Evolutionary conservation across 768 basidiomycete genomes (phyloP).

Genomic region (Lentinula sp.): DNA sequence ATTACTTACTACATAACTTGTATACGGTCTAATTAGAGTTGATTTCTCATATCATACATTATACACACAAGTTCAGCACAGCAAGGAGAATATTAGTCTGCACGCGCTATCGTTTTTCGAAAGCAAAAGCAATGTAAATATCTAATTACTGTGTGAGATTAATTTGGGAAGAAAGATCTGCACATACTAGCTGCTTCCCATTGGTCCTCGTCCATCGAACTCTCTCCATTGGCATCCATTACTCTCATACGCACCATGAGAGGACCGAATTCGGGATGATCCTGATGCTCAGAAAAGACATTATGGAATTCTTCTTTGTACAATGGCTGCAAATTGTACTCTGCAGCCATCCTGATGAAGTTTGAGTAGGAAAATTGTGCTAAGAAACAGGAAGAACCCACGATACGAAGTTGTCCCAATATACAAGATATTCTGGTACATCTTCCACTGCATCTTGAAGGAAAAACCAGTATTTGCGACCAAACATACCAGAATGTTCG

Average conservation of each 20-base stretch:
- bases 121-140: constrained; percentile 90
- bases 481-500: constrained; percentile 58
- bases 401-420: constrained; percentile 90
- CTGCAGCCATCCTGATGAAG: constrained; percentile 63
- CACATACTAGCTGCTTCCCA: constrained; percentile 98
- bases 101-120: constrained; percentile 47
- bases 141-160: constrained; percentile 37
- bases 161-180: background rate
- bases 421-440: constrained; percentile 96
- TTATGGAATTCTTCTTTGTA: constrained; percentile 92
- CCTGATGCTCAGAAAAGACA: constrained; percentile 76
- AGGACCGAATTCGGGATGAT: constrained; percentile 74
- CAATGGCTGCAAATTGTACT: constrained; percentile 66
- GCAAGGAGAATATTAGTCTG: too few species aligned
- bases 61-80: background rate
- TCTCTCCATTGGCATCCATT: constrained; percentile 78
- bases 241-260: constrained; percentile 90
- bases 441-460: constrained; percentile 94
- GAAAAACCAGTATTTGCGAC: constrained; percentile 92
- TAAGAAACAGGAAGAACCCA: constrained; percentile 27
- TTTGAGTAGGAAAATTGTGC: constrained; percentile 8
- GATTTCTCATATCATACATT: constrained; percentile 5
- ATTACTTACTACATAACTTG: background rate
- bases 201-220: constrained; percentile 90
- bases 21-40: constrained; percentile 5